phyloP scores from a whole-genome alignment of 73 alveolate species.

The Paramecium bursaria region DNA sequence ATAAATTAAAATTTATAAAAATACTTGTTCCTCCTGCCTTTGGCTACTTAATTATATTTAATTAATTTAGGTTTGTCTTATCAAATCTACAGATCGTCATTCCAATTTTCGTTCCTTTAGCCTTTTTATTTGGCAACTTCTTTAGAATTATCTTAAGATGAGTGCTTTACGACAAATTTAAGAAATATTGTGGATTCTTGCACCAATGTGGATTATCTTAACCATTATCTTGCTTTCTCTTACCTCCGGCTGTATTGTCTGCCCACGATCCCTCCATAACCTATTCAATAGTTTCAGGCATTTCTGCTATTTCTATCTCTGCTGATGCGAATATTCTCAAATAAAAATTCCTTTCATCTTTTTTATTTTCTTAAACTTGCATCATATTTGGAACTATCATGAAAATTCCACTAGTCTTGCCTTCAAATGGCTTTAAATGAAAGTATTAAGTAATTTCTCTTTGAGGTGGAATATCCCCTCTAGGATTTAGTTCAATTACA shows the following conservation, averaged over 20 bases:
- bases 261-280: slow-evolving; percentile 83
- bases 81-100: slow-evolving; percentile 75
- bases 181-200: slow-evolving; percentile 88
- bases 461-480: slow-evolving; percentile 75
- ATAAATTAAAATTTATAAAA: not conserved
- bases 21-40: slow-evolving; percentile 70
- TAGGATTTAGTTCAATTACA: slow-evolving; percentile 66
- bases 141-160: slow-evolving; percentile 83
- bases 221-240: slow-evolving; percentile 76
- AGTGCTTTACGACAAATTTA: slow-evolving; percentile 82
- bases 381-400: slow-evolving; percentile 79
- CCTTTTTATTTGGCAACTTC: slow-evolving; percentile 76
- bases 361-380: slow-evolving; percentile 62
- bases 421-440: slow-evolving; percentile 78
- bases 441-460: slow-evolving; percentile 86
- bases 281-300: slow-evolving; percentile 84
- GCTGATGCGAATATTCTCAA: slow-evolving; percentile 82
- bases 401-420: slow-evolving; percentile 83
- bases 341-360: slow-evolving; percentile 70
- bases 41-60: slow-evolving; percentile 50
- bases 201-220: slow-evolving; percentile 88
- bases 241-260: slow-evolving; percentile 89
- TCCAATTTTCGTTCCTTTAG: slow-evolving; percentile 73
- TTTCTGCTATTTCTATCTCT: slow-evolving; percentile 78
- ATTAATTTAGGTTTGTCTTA: slow-evolving; percentile 46